Evolutionary conservation across 306 rosid species (phyloP).

Genomic region (Fragaria vesca): DNA sequence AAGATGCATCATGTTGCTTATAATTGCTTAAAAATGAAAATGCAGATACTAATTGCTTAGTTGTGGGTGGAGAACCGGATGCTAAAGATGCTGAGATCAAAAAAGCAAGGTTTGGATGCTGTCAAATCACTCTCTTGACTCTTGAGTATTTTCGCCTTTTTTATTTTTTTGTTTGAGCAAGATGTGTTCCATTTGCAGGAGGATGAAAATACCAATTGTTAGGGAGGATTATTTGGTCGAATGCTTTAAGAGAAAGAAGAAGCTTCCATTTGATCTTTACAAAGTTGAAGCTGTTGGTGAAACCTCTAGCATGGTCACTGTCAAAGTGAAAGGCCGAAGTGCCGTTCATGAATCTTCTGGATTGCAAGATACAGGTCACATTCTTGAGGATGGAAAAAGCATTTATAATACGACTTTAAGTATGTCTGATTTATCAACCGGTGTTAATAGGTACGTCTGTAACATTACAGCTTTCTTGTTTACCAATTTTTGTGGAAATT

Average conservation of each 20-base stretch:
- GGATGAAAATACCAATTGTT: slow-evolving; percentile 83
- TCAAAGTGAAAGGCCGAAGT: slow-evolving; percentile 92
- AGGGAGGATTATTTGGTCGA: slow-evolving; percentile 87
- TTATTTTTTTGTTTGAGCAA: slow-evolving; percentile 24
- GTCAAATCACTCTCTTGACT: slow-evolving; percentile 25
- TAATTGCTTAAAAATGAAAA: slow-evolving; percentile 25
- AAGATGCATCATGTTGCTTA: background rate
- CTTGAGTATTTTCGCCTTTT: slow-evolving; percentile 14
- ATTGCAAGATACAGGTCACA: slow-evolving; percentile 85
- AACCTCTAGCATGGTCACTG: slow-evolving; percentile 81
- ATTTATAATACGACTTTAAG: slow-evolving; percentile 86
- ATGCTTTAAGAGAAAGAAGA: slow-evolving; percentile 69
- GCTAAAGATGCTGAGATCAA: slow-evolving; percentile 61
- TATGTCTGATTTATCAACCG: slow-evolving; percentile 89
- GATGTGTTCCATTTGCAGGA: slow-evolving; percentile 49
- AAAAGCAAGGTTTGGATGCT: slow-evolving; percentile 70
- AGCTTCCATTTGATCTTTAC: slow-evolving; percentile 74
- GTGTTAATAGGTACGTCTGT: slow-evolving; percentile 68
- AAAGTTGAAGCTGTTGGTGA: slow-evolving; percentile 68
- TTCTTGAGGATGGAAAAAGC: slow-evolving; percentile 83
- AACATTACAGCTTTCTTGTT: slow-evolving; percentile 14
- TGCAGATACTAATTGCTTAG: slow-evolving; percentile 90
- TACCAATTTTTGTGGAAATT: background rate
- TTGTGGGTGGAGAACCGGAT: slow-evolving; percentile 60
- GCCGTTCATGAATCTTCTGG: slow-evolving; percentile 91